Percentiles rank a stretch among this genome's conserved stretches.
phyloP scores from a whole-genome alignment of 495 filamentous ascomycete species.

The Pseudoneurospora amorphoporcata region DNA sequence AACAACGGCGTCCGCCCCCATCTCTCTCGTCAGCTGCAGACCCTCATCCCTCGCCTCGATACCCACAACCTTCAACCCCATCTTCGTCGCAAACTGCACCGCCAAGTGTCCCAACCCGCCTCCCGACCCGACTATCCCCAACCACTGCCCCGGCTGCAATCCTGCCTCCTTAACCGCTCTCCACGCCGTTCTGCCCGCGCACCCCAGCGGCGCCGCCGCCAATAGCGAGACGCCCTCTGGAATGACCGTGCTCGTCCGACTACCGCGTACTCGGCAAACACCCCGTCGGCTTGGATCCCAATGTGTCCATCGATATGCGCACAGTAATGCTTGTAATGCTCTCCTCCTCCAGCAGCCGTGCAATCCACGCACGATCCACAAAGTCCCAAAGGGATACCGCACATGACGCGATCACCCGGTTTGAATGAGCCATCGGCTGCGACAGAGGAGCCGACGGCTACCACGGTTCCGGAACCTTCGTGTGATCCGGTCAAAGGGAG shows the following conservation, averaged over 20 bases:
- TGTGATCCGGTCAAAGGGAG: constrained; percentile 48
- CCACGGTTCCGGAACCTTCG: constrained; percentile 48
- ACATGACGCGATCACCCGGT: constrained; percentile 41
- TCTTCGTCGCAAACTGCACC: constrained; percentile 43
- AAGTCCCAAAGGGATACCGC: constrained; percentile 33
- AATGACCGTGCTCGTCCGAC: constrained; percentile 29
- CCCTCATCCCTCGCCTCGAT: constrained; percentile 48
- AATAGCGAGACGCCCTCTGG: constrained; percentile 39
- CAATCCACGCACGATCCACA: constrained; percentile 43
- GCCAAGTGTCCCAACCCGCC: constrained; percentile 49
- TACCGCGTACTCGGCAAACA: constrained; percentile 43
- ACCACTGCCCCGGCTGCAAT: constrained; percentile 35
- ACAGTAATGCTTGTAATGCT: constrained; percentile 40
- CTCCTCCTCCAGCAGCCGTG: constrained; percentile 18
- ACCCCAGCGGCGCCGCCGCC: constrained; percentile 46
- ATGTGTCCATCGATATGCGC: constrained; percentile 13
- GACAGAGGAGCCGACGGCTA: constrained; percentile 34
- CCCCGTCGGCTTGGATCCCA: constrained; percentile 39
- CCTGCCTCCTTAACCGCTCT: constrained; percentile 36
- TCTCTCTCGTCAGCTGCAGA: constrained; percentile 29
- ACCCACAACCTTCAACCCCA: constrained; percentile 41
- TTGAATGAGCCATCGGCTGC: constrained; percentile 22
- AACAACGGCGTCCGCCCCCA: constrained; percentile 40
- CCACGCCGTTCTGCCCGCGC: constrained; percentile 46
- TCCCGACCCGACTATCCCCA: constrained; percentile 45